Evolutionary conservation across 371 early-diverging fungal genomes (phyloP).

Genomic region (Capillidium rhysosporum): DNA sequence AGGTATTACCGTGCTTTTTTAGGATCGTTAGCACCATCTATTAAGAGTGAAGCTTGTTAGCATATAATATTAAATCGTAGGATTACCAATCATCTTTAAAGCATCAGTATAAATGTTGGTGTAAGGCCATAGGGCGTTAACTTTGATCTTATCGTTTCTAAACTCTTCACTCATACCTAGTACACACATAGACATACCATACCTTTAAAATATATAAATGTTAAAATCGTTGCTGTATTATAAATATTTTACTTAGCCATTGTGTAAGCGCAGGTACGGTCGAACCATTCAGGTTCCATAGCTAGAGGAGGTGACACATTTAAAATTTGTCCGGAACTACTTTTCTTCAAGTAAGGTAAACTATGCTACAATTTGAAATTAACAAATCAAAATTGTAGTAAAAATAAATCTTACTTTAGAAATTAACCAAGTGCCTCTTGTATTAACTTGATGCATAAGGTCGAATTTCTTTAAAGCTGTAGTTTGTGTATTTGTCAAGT

Average conservation of each 20-base stretch:
- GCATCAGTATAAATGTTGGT: slow-evolving; percentile 59
- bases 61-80: too few relatives aligned
- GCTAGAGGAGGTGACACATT: slow-evolving; percentile 49
- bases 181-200: slow-evolving; percentile 46
- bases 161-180: slow-evolving; percentile 54
- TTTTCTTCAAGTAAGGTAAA: slow-evolving; percentile 31
- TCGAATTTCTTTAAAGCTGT: slow-evolving; percentile 50
- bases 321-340: slow-evolving; percentile 43
- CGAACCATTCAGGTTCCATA: slow-evolving; percentile 45
- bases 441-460: slow-evolving; percentile 61
- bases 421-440: slow-evolving; percentile 59
- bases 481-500: slow-evolving; percentile 31
- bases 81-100: slow-evolving; percentile 22
- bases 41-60: too few relatives aligned
- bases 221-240: not conserved
- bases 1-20: not conserved
- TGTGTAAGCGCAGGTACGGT: slow-evolving; percentile 39
- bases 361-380: slow-evolving; percentile 16
- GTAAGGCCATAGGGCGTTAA: slow-evolving; percentile 63
- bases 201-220: slow-evolving; percentile 8
- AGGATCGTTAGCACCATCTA: slow-evolving; percentile 7
- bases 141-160: slow-evolving; percentile 35
- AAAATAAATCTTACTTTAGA: slow-evolving; percentile 45
- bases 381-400: too few relatives aligned
- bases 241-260: slow-evolving; percentile 35